A percentile compares a stretch with the other conserved stretches of the same genome.
Evolutionary conservation across 345 rosid species (phyloP).

Genomic region (Cardiospermum halicacabum): DNA sequence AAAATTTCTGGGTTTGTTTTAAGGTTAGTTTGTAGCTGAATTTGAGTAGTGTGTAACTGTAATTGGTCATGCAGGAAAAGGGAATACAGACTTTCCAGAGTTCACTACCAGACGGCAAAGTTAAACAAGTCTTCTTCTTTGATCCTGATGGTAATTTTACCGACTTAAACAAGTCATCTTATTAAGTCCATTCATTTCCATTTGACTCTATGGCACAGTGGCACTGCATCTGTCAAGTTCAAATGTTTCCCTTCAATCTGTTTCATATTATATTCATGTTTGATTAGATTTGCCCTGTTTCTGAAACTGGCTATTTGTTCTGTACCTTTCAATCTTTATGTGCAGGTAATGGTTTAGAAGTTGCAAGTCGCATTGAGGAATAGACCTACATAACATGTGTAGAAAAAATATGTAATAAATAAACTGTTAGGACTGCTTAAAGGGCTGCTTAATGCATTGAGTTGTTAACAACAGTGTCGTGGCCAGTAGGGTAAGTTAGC

Average conservation of each 20-base stretch:
- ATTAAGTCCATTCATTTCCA: not conserved
- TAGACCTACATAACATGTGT: not conserved
- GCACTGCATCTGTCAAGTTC: not conserved
- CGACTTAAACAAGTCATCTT: not conserved
- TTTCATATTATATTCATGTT: not conserved
- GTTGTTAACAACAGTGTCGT: too few species aligned
- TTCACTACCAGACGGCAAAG: slow-evolving; percentile 59
- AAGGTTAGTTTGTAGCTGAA: not conserved
- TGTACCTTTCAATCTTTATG: not conserved
- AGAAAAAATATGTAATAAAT: not conserved
- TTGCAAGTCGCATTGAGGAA: slow-evolving; percentile 39
- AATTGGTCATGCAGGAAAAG: slow-evolving; percentile 49
- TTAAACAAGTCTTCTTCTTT: slow-evolving; percentile 89
- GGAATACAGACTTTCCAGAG: slow-evolving; percentile 69
- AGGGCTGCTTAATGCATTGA: too few species aligned
- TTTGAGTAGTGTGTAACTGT: not conserved
- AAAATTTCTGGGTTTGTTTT: too few species aligned
- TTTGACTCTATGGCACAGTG: not conserved
- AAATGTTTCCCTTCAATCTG: not conserved
- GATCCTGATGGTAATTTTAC: slow-evolving; percentile 80
- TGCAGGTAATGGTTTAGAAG: slow-evolving; percentile 93
- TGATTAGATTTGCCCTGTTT: not conserved
- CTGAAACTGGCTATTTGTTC: not conserved
- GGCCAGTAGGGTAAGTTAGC: too few species aligned
- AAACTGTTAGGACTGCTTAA: not conserved